Conservation (phyloP, 148 eudicot genomes). For the Amaranthus hypochondriacus region DNA sequence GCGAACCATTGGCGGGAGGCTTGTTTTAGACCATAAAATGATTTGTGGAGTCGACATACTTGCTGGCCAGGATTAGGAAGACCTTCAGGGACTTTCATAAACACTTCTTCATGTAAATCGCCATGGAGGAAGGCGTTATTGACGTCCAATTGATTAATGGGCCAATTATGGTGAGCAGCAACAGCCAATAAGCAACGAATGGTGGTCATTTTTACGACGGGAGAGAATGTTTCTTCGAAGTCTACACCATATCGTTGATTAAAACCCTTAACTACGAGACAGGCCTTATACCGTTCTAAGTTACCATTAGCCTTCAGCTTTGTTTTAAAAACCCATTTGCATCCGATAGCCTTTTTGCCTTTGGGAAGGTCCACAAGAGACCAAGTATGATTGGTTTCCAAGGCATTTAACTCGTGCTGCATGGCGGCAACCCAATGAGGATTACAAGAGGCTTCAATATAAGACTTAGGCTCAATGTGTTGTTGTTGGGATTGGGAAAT, state of each 20-base stretch:
- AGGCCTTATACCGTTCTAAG: not conserved
- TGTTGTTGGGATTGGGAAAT: too few species aligned
- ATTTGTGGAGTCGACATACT: too few species aligned
- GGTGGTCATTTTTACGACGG: not conserved
- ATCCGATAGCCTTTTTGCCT: not conserved
- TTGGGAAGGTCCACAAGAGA: not conserved
- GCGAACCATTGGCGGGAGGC: too few species aligned
- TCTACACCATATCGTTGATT: too few species aligned
- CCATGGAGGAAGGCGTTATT: too few species aligned
- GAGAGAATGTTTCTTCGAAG: not conserved
- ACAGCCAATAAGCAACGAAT: not conserved
- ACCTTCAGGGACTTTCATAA: too few species aligned
- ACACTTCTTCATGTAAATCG: too few species aligned
- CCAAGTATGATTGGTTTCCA: not conserved
- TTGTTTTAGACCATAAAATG: too few species aligned
- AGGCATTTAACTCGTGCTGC: not conserved
- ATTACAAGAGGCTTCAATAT: not conserved
- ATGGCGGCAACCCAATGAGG: not conserved
- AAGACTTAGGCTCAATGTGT: not conserved
- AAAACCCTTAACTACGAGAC: not conserved
- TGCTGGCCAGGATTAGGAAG: too few species aligned
- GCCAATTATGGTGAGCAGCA: not conserved
- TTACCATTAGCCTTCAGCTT: not conserved
- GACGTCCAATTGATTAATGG: not conserved
- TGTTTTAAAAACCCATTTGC: not conserved